Percentiles rank a stretch among this genome's conserved stretches.
Conservation (phyloP, 31 red algal genomes). For the Odonthalia washingtoniensis region DNA sequence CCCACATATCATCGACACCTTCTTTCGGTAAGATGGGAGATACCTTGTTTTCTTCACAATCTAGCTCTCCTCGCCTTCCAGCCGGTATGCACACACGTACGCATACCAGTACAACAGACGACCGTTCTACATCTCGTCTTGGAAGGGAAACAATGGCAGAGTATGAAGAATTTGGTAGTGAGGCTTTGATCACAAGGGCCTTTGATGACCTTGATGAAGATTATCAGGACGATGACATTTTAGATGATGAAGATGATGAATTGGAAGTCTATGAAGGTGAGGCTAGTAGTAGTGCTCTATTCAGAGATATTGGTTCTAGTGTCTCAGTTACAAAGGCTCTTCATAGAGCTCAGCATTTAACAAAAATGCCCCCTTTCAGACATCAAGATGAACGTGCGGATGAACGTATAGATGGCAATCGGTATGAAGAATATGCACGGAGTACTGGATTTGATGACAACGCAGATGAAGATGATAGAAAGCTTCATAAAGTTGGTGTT, state of each 20-base stretch:
- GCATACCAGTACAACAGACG: neutral
- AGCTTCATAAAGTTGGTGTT: too few species aligned
- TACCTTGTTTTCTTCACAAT: neutral
- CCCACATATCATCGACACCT: constrained; percentile 35
- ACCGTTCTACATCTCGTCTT: neutral
- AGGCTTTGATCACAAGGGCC: constrained; percentile 40
- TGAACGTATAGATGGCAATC: neutral
- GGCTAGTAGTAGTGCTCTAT: constrained; percentile 23
- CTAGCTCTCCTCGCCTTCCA: neutral
- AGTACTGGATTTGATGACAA: too few species aligned
- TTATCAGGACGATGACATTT: too few species aligned
- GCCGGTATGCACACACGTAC: neutral
- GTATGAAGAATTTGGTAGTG: constrained; percentile 49
- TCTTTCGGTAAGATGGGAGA: constrained; percentile 46
- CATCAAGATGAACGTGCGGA: neutral
- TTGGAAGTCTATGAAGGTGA: too few species aligned
- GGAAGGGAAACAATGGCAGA: constrained; percentile 13
- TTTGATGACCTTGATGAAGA: constrained; percentile 48
- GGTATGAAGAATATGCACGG: too few species aligned
- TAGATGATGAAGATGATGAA: constrained; percentile 6
- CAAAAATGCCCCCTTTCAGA: neutral
- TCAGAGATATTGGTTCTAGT: constrained; percentile 36
- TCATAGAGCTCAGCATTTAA: constrained; percentile 9
- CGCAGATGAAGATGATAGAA: too few species aligned
- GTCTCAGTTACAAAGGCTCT: constrained; percentile 28